Percentiles rank a stretch among this genome's conserved stretches.
Evolutionary conservation across 345 rosid genomes (phyloP).

Genomic region (Eucalyptus victrix): DNA sequence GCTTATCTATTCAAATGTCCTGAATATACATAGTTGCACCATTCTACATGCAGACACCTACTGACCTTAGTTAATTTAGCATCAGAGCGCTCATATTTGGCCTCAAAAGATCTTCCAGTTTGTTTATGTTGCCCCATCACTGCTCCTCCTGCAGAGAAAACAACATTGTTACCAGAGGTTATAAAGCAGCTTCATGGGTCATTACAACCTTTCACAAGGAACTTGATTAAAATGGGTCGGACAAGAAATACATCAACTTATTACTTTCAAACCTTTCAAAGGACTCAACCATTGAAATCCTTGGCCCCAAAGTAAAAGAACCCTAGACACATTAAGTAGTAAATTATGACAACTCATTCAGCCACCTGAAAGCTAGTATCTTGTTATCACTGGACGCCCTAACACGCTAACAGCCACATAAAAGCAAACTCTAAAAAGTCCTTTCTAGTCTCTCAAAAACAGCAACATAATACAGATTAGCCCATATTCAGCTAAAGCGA

Average conservation of each 20-base stretch:
- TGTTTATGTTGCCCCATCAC: slow-evolving; percentile 35
- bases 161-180: background rate
- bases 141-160: slow-evolving; percentile 16
- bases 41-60: background rate
- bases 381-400: background rate
- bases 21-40: background rate
- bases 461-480: background rate
- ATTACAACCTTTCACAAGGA: background rate
- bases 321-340: background rate
- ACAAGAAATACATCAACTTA: background rate
- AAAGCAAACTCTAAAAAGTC: background rate
- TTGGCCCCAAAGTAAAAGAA: background rate
- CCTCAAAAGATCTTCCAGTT: slow-evolving; percentile 31
- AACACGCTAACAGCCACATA: background rate
- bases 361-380: background rate
- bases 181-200: background rate
- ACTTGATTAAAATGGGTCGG: background rate
- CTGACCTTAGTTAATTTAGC: background rate
- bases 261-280: background rate
- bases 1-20: background rate
- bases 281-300: background rate
- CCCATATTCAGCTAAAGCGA: background rate
- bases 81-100: slow-evolving; percentile 26
- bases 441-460: background rate
- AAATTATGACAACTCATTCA: background rate